Conservation (phyloP, 805 yeast genomes). For the Peterozyma toletana region DNA sequence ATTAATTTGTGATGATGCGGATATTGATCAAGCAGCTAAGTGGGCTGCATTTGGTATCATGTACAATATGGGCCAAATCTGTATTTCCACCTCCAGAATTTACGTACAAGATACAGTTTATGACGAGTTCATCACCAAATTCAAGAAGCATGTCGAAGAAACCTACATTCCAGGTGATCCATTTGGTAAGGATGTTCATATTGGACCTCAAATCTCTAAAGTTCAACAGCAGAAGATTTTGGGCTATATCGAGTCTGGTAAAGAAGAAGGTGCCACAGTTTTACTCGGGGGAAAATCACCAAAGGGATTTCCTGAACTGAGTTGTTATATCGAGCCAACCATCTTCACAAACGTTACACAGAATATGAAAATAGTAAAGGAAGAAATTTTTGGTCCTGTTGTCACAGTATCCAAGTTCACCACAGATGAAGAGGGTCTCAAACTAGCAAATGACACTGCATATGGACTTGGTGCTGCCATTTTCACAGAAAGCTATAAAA, state of each 20-base stretch:
- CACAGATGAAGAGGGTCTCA: constrained; percentile 57
- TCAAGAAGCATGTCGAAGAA: constrained; percentile 26
- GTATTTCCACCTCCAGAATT: constrained; percentile 39
- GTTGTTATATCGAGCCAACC: constrained; percentile 67
- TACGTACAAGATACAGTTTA: constrained; percentile 35
- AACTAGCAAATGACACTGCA: constrained; percentile 57
- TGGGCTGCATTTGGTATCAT: constrained; percentile 42
- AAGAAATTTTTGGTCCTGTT: constrained; percentile 81
- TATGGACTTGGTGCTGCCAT: constrained; percentile 79
- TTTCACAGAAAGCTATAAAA: constrained; percentile 56
- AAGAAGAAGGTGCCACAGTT: constrained; percentile 61
- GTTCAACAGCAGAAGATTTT: constrained; percentile 62
- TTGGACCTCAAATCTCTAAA: constrained; percentile 71
- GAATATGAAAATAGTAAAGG: constrained; percentile 56
- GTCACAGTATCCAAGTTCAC: constrained; percentile 61
- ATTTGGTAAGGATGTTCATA: constrained; percentile 55
- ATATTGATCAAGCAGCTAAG: constrained; percentile 42
- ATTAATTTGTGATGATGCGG: constrained; percentile 44
- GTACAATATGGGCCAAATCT: constrained; percentile 41
- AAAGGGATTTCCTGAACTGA: constrained; percentile 41
- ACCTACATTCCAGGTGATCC: constrained; percentile 59
- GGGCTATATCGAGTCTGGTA: constrained; percentile 59
- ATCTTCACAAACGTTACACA: constrained; percentile 63
- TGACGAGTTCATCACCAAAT: constrained; percentile 31
- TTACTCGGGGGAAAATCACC: constrained; percentile 60